Evolutionary conservation across 169 alveolate species (phyloP).

Genomic region (Plasmodium gaboni): DNA sequence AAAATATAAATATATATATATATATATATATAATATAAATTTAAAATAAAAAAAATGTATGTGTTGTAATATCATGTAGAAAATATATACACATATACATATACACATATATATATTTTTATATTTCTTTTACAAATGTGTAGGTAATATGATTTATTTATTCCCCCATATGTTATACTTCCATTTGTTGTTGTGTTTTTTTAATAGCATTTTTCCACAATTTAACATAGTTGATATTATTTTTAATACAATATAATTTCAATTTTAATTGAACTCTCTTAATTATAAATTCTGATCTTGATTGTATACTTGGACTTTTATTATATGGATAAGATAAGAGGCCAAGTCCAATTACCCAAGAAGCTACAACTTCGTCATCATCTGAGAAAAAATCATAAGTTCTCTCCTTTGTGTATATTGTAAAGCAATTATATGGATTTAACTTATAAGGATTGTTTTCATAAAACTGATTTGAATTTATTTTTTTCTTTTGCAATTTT

Average conservation of each 20-base stretch:
- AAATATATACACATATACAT: background rate
- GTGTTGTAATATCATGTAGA: background rate
- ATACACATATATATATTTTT: background rate
- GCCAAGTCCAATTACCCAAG: conserved; percentile 74
- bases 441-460: conserved; percentile 16
- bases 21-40: too few relatives aligned
- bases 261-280: conserved; percentile 51
- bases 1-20: too few relatives aligned
- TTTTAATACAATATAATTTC: conserved; percentile 44
- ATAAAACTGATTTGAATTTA: conserved; percentile 20
- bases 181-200: conserved; percentile 29
- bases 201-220: conserved; percentile 63
- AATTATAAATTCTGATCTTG: conserved; percentile 62
- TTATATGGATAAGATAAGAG: conserved; percentile 27
- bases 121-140: background rate
- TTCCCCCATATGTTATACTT: too few relatives aligned
- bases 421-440: conserved; percentile 54
- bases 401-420: conserved; percentile 40
- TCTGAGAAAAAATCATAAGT: conserved; percentile 68
- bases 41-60: too few relatives aligned
- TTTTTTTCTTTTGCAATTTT: conserved; percentile 39
- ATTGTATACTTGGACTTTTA: conserved; percentile 45
- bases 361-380: conserved; percentile 31
- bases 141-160: too few relatives aligned
- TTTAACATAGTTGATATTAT: conserved; percentile 35